Evolutionary conservation across 2,329 filamentous ascomycete species (phyloP).

Genomic region (Penicillium psychrosexuale): DNA sequence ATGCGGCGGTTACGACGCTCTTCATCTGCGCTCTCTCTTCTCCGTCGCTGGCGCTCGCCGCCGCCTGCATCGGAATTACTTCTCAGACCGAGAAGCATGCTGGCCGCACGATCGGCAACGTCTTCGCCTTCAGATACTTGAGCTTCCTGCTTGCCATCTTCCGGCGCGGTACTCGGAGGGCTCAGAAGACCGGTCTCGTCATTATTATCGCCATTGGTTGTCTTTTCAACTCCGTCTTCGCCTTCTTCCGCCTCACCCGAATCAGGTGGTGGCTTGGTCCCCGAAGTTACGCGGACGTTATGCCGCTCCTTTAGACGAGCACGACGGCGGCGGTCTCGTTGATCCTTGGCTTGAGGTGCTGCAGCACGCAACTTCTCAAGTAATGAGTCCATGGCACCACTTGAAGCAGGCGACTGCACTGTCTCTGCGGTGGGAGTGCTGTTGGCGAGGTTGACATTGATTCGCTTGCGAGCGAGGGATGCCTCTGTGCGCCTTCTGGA

Average conservation of each 20-base stretch:
- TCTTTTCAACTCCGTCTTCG: slow-evolving; percentile 50
- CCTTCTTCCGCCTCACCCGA: slow-evolving; percentile 54
- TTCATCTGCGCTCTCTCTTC: slow-evolving; percentile 74
- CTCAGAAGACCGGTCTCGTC: slow-evolving; percentile 47
- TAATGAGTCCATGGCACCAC: slow-evolving; percentile 92
- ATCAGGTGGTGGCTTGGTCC: slow-evolving; percentile 84
- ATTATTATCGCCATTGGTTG: slow-evolving; percentile 38
- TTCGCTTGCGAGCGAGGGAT: slow-evolving; percentile 81
- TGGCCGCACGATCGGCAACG: slow-evolving; percentile 78
- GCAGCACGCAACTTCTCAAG: slow-evolving; percentile 93
- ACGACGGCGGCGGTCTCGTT: slow-evolving; percentile 80
- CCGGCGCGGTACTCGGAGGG: slow-evolving; percentile 44
- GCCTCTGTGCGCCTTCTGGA: slow-evolving; percentile 79
- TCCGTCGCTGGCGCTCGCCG: slow-evolving; percentile 57
- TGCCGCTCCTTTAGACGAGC: slow-evolving; percentile 87
- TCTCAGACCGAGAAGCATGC: slow-evolving; percentile 78
- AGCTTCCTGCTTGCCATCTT: slow-evolving; percentile 33
- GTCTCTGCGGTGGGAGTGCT: slow-evolving; percentile 45
- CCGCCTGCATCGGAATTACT: slow-evolving; percentile 58
- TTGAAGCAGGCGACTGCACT: slow-evolving; percentile 66
- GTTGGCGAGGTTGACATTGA: slow-evolving; percentile 64
- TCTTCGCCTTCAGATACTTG: slow-evolving; percentile 60
- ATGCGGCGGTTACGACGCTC: slow-evolving; percentile 67
- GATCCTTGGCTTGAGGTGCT: slow-evolving; percentile 82
- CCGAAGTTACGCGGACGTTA: slow-evolving; percentile 83